Base-by-base conservation (phyloP, 2,329 filamentous ascomycete genomes). In the Xylariaceae sp. region DNA sequence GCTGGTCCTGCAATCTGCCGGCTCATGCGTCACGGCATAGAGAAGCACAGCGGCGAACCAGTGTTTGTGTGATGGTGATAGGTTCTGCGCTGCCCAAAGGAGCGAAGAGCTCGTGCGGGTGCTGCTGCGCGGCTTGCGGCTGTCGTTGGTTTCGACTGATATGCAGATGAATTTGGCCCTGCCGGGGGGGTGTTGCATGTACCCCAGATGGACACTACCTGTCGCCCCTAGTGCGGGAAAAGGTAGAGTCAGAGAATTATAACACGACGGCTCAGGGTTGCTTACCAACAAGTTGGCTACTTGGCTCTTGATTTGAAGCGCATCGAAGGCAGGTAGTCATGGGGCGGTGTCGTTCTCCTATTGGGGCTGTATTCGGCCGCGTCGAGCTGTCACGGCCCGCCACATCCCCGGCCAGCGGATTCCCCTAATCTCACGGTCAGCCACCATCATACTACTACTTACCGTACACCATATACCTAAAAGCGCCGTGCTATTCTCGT, bases 1-100 rank as follows among this genome's bases (percentile, higher is more conserved):
- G n/a, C 16, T 53, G 26, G 32, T 47, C 43, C 41, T 59, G 57
- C 49, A 55, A 57, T 57, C 52, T 54, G 30, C 57, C 57, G 52
- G 16, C n/a, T 49, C 26, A 19, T 21, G 50, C 54, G 47, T 34
- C 45, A 52, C 51, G 7, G 30, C 18, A 19, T 15, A 29, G 39
- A 40, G 44, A 34, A 49, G 19, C 15, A 26, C 13, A 15, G 39
- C 40, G 22, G 22, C n/a, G 12, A 7, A 13, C 19, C 16, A 42
- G 36, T 49, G 5, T 18, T 22, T 5, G 52, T 34, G 32, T 40
- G 42, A 51, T 44, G 21, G 54, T 47, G 44, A 51, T 19, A 18
- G 15, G n/a, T n/a, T n/a, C n/a, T 48, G 47, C 32, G 34, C n/a
- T n/a, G n/a, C 32, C 32, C 13, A 16, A 18, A 39, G 30, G 22